A percentile compares a stretch with the other conserved stretches of the same genome.
Evolutionary conservation across 148 eudicot genomes (phyloP).

Genomic region (Heliamphora exappendiculata): DNA sequence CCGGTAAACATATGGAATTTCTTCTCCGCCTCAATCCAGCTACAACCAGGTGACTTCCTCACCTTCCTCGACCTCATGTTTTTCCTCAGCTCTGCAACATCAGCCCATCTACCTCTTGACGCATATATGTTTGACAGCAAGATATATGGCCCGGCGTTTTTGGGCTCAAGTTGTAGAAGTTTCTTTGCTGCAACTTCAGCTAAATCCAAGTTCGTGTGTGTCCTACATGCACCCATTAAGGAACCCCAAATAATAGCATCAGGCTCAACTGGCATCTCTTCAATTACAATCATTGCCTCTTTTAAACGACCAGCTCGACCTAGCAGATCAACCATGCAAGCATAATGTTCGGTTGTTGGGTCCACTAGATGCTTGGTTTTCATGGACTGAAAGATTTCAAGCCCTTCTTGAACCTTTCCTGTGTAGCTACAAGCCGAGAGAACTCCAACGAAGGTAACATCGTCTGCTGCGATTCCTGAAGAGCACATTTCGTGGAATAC

Average conservation of each 20-base stretch:
- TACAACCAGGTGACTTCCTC: conserved; percentile 43
- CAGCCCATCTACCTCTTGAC: conserved; percentile 39
- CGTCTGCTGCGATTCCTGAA: conserved; percentile 29
- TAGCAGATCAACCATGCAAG: conserved; percentile 51
- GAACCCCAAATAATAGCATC: conserved; percentile 47
- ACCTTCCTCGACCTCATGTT: conserved; percentile 34
- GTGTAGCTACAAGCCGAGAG: conserved; percentile 47
- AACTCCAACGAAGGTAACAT: conserved; percentile 44
- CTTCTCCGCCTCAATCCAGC: conserved; percentile 53
- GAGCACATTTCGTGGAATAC: conserved; percentile 29
- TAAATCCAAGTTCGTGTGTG: conserved; percentile 35
- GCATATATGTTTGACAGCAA: conserved; percentile 48
- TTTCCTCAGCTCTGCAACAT: conserved; percentile 29
- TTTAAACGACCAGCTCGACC: conserved; percentile 44
- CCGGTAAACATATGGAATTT: conserved; percentile 44
- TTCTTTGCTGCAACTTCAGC: conserved; percentile 43
- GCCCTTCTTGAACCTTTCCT: conserved; percentile 44
- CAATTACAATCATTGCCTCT: conserved; percentile 40
- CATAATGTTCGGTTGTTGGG: conserved; percentile 40
- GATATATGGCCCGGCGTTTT: conserved; percentile 34
- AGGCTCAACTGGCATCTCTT: conserved; percentile 32
- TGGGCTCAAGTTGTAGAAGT: conserved; percentile 37
- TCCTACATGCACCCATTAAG: conserved; percentile 39
- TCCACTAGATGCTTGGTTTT: conserved; percentile 28
- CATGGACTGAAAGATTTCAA: conserved; percentile 34